Evolutionary conservation across 2,329 filamentous ascomycete genomes (phyloP).

Genomic region (Penicillium sp.): DNA sequence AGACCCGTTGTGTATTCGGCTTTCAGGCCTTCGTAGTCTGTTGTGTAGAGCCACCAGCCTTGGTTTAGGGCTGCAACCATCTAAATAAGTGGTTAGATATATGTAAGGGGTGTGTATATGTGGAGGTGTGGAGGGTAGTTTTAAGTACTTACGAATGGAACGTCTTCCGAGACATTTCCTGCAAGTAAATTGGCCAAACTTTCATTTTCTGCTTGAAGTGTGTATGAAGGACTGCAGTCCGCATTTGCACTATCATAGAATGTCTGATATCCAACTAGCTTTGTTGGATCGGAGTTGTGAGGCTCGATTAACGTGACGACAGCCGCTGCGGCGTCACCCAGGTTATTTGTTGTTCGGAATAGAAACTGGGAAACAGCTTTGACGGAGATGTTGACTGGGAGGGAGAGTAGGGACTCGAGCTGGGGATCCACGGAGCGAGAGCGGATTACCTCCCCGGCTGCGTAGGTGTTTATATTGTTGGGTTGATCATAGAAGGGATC

Average conservation of each 20-base stretch:
- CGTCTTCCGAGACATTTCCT: conserved; percentile 5
- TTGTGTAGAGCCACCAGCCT: conserved; percentile 50
- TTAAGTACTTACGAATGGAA: not conserved
- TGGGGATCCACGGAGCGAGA: conserved; percentile 12
- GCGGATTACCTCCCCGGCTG: conserved; percentile 14
- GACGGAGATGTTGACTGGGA: conserved; percentile 13
- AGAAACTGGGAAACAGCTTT: conserved; percentile 17
- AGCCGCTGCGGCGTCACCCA: conserved; percentile 20
- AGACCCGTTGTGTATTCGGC: conserved; percentile 45
- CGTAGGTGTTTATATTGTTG: conserved; percentile 13
- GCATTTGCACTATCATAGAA: conserved; percentile 25
- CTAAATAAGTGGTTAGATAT: not conserved
- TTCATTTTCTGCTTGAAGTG: conserved; percentile 29
- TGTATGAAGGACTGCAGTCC: conserved; percentile 25
- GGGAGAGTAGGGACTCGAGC: conserved; percentile 7
- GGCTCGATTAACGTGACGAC: conserved; percentile 41
- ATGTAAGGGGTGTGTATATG: no score
- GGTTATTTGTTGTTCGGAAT: conserved; percentile 21
- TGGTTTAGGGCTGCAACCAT: conserved; percentile 38
- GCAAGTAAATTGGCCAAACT: not conserved
- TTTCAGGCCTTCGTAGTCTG: conserved; percentile 48
- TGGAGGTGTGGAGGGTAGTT: no score
- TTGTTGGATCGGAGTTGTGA: conserved; percentile 17
- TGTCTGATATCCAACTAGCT: conserved; percentile 45
- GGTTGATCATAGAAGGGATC: conserved; percentile 19